Conservation (phyloP, 2,329 filamentous ascomycete species). For the Stemphylium lycopersici region DNA sequence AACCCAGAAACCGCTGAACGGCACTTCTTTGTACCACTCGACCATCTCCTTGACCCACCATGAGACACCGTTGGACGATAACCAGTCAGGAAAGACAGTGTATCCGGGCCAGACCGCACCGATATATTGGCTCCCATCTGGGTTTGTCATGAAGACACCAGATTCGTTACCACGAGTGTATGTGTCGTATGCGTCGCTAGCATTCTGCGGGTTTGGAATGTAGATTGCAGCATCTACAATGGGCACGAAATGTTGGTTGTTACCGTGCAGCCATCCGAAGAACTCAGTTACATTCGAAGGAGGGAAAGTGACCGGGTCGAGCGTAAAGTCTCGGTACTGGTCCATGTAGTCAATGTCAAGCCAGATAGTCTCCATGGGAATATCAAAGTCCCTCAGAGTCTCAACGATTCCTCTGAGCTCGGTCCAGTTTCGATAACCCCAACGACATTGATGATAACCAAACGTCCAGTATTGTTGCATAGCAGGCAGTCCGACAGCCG, state of each 20-base stretch:
- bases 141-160: constrained; percentile 59
- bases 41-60: constrained; percentile 65
- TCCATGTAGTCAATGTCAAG: constrained; percentile 53
- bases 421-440: constrained; percentile 79
- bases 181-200: constrained; percentile 62
- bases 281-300: constrained; percentile 59
- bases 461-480: constrained; percentile 82
- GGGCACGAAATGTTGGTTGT: constrained; percentile 64
- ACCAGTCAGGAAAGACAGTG: constrained; percentile 67
- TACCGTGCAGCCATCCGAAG: constrained; percentile 58
- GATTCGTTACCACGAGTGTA: constrained; percentile 59
- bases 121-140: constrained; percentile 62
- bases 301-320: constrained; percentile 60
- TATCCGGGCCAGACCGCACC: constrained; percentile 64
- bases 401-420: constrained; percentile 64
- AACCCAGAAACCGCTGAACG: constrained; percentile 63
- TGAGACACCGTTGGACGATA: constrained; percentile 63
- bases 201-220: constrained; percentile 72
- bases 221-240: constrained; percentile 72
- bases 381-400: constrained; percentile 60
- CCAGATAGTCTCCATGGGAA: constrained; percentile 60
- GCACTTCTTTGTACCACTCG: constrained; percentile 59
- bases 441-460: constrained; percentile 83
- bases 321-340: constrained; percentile 62
- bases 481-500: constrained; percentile 71